Conservation (phyloP, 768 basidiomycete species). For the Phanerochaete sordida region DNA sequence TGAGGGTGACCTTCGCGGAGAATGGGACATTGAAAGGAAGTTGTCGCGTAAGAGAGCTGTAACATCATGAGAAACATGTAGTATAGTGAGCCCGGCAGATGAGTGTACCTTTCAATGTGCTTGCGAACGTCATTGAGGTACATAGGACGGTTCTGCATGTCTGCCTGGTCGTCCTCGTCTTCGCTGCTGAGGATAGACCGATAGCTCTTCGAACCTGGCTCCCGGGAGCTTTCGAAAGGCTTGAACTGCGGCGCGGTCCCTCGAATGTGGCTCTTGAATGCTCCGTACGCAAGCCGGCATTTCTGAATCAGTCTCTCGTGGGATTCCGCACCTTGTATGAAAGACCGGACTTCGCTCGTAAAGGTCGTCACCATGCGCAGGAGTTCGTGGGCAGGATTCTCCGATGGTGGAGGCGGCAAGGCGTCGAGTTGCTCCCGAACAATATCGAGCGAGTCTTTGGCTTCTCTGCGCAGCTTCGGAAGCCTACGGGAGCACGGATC, state of each 20-base stretch:
- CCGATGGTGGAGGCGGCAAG: constrained; percentile 48
- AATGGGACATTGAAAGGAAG: constrained; percentile 64
- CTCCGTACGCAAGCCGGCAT: constrained; percentile 44
- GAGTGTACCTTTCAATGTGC: constrained; percentile 40
- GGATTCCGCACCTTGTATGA: constrained; percentile 49
- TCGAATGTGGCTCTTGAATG: constrained; percentile 44
- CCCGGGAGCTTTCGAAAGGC: constrained; percentile 33
- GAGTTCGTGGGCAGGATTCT: constrained; percentile 52
- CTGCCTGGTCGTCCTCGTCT: not conserved
- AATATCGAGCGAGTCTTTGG: constrained; percentile 37
- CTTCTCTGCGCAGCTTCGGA: constrained; percentile 53
- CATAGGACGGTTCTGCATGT: constrained; percentile 19
- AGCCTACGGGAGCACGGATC: constrained; percentile 36
- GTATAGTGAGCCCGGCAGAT: not conserved
- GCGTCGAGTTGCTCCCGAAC: constrained; percentile 26
- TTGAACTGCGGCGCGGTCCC: constrained; percentile 51
- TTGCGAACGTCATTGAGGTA: constrained; percentile 47
- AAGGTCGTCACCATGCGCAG: constrained; percentile 43
- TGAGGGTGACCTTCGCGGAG: constrained; percentile 48
- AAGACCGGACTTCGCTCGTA: constrained; percentile 34
- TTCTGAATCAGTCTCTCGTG: constrained; percentile 47
- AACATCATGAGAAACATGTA: not conserved
- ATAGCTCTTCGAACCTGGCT: constrained; percentile 14
- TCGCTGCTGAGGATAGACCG: not conserved
- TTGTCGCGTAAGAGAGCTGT: constrained; percentile 64